phyloP scores from a whole-genome alignment of 768 basidiomycete species.

The Kwoniella mangroviensis region DNA sequence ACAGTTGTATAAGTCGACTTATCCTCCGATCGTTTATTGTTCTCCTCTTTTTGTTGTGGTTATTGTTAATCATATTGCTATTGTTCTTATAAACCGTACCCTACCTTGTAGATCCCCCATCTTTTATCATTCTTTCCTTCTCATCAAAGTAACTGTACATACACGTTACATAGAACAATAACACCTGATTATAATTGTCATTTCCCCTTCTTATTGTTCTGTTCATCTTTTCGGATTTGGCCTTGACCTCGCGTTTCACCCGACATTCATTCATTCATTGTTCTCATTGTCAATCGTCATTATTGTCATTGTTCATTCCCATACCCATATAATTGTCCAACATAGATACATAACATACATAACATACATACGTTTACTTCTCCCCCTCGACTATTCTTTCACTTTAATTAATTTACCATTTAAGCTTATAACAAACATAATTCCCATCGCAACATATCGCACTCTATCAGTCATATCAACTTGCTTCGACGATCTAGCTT shows the following conservation, averaged over 20 bases:
- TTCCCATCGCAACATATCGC: not conserved
- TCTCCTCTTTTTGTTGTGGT: conserved; percentile 4
- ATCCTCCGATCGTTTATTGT: not conserved
- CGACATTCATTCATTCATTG: conserved; percentile 1
- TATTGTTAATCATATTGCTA: conserved; percentile 1
- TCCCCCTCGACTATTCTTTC: not conserved
- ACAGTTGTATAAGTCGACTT: not conserved
- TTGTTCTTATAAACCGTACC: conserved; percentile 5
- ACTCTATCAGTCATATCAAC: not conserved
- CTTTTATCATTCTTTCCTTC: not conserved
- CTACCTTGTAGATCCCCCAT: not conserved
- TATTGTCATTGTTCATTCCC: not conserved
- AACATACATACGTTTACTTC: not conserved
- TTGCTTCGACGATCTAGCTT: not conserved
- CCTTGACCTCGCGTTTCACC: conserved; percentile 13
- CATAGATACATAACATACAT: conserved; percentile 10
- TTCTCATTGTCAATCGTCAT: not conserved
- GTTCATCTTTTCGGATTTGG: not conserved
- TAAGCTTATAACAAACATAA: not conserved
- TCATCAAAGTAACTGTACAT: not conserved
- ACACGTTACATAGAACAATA: conserved; percentile 8
- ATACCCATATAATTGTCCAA: not conserved
- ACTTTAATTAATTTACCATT: not conserved
- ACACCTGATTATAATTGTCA: not conserved
- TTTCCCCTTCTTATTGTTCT: conserved; percentile 7